Base-by-base conservation (phyloP, 2,329 filamentous ascomycete genomes). In the Aspergillus chevalieri region DNA sequence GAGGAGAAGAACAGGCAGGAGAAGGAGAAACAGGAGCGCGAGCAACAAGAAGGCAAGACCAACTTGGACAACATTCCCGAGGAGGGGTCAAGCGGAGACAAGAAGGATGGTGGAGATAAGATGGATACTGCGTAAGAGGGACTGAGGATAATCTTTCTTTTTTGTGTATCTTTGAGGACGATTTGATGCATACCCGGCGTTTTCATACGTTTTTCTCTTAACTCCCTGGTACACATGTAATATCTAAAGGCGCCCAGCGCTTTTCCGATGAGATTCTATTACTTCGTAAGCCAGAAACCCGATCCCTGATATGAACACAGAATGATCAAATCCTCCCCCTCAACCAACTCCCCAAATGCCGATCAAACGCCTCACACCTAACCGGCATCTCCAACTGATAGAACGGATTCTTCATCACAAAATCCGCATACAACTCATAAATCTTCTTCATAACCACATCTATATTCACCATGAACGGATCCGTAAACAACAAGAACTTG, bases 331-430 rank as follows among this genome's bases (percentile, higher is more conserved):
- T 69, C 55, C 79, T 73, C 47, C 73, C 73, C 65, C 89, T 83
- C 62, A 95, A 82, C 71, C 91, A 95, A 34, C 84, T 87, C 57
- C 81, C 80, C 56, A 96, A 69, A 69, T 89, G 89, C 60, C 91
- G 79, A 69, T 98, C 93, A 74, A 96, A 98, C 60, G 89, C 87
- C 65, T 97, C 93, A 72, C 93, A 95, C 53, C 93, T 80, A 47
- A 98, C 83, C 6, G 93, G 93, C 91, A 97, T 98, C 74, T 98
- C 93, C 50, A 95, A 78, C 65, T 93, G 91, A 73, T 97, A 97
- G 66, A 98, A 98, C 1, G 93, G 93, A 69, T 98, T 98, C 78
- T 97, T 98, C 89, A 96, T 97, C 59, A 98, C 93, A 68, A 89
- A 97, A 71, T 98, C 93, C 46, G 89, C 82, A 74, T 97, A 98